A percentile compares a stretch with the other conserved stretches of the same genome.
phyloP scores from a whole-genome alignment of 2,329 filamentous ascomycete species.

The Colletotrichum cordylinicola region DNA sequence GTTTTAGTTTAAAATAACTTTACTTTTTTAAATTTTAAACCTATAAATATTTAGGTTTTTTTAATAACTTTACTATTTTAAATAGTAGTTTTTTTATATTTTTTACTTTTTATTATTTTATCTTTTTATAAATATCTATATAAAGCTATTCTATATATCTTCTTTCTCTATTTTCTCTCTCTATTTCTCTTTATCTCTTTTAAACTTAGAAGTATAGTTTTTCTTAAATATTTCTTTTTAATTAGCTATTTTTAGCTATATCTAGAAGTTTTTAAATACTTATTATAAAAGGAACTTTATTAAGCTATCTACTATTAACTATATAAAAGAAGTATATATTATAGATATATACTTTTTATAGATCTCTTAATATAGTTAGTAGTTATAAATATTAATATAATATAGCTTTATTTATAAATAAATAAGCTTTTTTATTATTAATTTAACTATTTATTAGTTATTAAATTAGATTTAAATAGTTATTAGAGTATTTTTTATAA shows the following conservation, averaged over 20 bases:
- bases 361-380: background rate
- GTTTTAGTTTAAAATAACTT: background rate
- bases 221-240: background rate
- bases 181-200: background rate
- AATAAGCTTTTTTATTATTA: background rate
- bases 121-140: background rate
- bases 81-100: background rate
- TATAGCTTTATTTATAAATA: background rate
- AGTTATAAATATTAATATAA: background rate
- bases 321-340: background rate
- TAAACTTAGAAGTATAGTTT: background rate
- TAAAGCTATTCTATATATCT: background rate
- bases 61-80: background rate
- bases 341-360: background rate
- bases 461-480: background rate
- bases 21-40: background rate
- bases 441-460: background rate
- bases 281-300: background rate
- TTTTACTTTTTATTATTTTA: background rate
- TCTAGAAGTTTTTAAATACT: background rate
- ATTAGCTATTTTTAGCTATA: background rate
- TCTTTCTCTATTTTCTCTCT: background rate
- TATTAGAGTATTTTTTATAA: background rate
- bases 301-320: background rate
- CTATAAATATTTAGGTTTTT: background rate